Conservation (phyloP, 805 yeast species). For the Starmerella scarabaei region DNA sequence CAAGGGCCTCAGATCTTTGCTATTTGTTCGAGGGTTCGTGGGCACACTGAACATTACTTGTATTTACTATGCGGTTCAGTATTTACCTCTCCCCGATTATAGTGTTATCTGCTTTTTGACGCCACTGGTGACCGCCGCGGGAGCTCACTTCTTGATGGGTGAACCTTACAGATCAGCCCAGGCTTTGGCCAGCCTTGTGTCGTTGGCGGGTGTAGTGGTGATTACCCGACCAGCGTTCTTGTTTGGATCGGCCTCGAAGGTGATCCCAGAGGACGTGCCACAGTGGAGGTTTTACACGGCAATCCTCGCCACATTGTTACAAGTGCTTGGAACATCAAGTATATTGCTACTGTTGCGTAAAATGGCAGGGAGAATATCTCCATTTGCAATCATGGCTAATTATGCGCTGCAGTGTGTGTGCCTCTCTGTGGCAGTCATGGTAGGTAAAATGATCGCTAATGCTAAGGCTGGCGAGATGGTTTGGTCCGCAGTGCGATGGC, state of each 20-base stretch:
- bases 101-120: conserved; percentile 63
- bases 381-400: conserved; percentile 57
- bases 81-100: conserved; percentile 66
- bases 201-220: conserved; percentile 62
- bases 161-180: conserved; percentile 58
- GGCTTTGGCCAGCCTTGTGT: conserved; percentile 51
- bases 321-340: conserved; percentile 2
- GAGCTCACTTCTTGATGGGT: conserved; percentile 53
- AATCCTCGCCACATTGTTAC: conserved; percentile 38
- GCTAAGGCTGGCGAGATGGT: too few relatives aligned
- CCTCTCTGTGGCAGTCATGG: too few relatives aligned
- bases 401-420: too few relatives aligned
- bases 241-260: too few relatives aligned
- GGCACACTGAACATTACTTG: conserved; percentile 77
- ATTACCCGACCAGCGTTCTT: conserved; percentile 71
- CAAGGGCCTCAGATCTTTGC: conserved; percentile 37
- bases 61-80: conserved; percentile 58
- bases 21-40: conserved; percentile 49
- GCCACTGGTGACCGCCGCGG: conserved; percentile 63
- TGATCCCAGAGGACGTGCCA: not conserved
- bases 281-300: conserved; percentile 35
- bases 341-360: conserved; percentile 38
- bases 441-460: too few relatives aligned
- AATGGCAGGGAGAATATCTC: conserved; percentile 67
- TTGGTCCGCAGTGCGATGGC: too few relatives aligned